Conservation (phyloP, 305 asterid species). For the Solanum hybrid region DNA sequence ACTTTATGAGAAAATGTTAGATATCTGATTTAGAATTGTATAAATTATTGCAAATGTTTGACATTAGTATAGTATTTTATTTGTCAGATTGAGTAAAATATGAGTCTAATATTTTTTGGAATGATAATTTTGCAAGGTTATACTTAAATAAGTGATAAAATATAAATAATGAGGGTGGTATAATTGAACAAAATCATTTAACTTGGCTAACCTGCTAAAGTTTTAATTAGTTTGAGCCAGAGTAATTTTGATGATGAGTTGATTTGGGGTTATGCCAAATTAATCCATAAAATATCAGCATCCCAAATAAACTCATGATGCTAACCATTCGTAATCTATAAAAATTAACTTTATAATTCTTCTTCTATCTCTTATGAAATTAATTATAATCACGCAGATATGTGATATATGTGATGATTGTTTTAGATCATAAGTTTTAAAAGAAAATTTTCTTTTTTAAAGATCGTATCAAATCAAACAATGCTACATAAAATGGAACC, state of each 20-base stretch:
- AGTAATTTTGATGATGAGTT: neutral
- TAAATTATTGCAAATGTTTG: neutral
- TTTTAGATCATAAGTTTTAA: neutral
- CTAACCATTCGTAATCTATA: neutral
- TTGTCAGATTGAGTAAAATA: neutral
- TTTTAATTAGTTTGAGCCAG: neutral
- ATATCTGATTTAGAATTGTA: neutral
- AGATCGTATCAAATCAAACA: neutral
- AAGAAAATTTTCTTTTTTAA: too few relatives aligned
- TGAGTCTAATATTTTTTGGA: neutral
- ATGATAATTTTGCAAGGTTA: neutral
- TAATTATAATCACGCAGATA: too few relatives aligned
- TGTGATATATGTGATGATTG: too few relatives aligned
- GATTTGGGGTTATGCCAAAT: neutral
- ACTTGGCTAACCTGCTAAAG: neutral
- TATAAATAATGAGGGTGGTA: neutral
- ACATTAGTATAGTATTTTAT: neutral
- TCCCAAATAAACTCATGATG: neutral
- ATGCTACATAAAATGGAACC: too few relatives aligned
- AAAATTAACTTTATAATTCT: too few relatives aligned
- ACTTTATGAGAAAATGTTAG: neutral
- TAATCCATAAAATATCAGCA: neutral
- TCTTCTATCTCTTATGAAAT: too few relatives aligned
- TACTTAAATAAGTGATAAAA: neutral
- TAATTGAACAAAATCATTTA: neutral